Evolutionary conservation across 495 filamentous ascomycete species (phyloP), one percentile per base, ranked within the genome.

Genomic region (Hypoxylon crocopeplum): DNA sequence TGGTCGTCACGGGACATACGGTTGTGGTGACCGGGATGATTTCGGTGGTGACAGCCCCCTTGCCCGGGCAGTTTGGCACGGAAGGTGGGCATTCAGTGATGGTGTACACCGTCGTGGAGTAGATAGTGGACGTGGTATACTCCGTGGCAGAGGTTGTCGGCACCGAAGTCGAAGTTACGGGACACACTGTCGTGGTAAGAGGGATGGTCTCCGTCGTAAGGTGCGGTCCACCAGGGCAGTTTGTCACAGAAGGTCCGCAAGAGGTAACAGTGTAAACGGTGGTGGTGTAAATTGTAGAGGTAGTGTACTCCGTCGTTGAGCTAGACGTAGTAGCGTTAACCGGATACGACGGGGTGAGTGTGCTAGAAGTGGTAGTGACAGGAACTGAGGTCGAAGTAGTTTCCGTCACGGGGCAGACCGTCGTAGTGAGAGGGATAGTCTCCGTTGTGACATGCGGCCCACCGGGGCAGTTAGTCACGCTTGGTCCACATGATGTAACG

Each of bases 71-170:
- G 79, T 81, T 66, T 62, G 79, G 78, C 62, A 84, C 79, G 34
- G 64, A 73, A 41, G 82, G 72, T 62, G 68, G 74, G 71, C 82
- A 84, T 20, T 77, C 80, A 73, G 79, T 85, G 77, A 86, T 74
- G 74, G 83, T 85, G 49, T 75, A 71, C 68, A 77, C 75, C 51
- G 78, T 71, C 64, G 82, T 86, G 72, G 72, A 64, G 77, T 79
- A 83, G 77, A 83, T 71, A 10, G 41, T 33, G 10, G 42, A 48
- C 1, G 54, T 58, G 16, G 54, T 40, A 29, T 48, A 58, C n/a
- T 25, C 45, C 5, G 45, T 20, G 8, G 45, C 24, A 11, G 30
- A 20, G 4, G 30, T 37, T 20, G 13, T 27, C 13, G 13, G 19
- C 29, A 20, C 16, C 7, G 30, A 34, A 16, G 53, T 40, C 7